Evolutionary conservation across 345 rosid genomes (phyloP).

Genomic region (thale cress (Arabidopsis thaliana)): TAIR10.1 NC_003071.7:956501-957000

Average conservation of each 20-base stretch:
- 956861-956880: constrained; percentile 47
- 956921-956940: constrained; percentile 45
- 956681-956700: constrained; percentile 50
- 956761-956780: constrained; percentile 54
- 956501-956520: constrained; percentile 47
- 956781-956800: constrained; percentile 49
- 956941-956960: constrained; percentile 48
- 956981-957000: constrained; percentile 46
- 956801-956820: constrained; percentile 57
- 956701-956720: constrained; percentile 56
- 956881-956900: constrained; percentile 50
- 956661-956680: constrained; percentile 47
- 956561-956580: constrained; percentile 52
- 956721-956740: constrained; percentile 58
- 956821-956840: constrained; percentile 79
- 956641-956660: constrained; percentile 53
- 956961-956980: constrained; percentile 42
- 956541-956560: constrained; percentile 51
- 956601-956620: constrained; percentile 76
- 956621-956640: constrained; percentile 45
- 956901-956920: constrained; percentile 49
- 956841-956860: constrained; percentile 81
- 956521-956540: constrained; percentile 51
- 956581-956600: constrained; percentile 79
- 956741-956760: constrained; percentile 58